Evolutionary conservation across 139 green algal genomes (phyloP), one percentile per base, ranked within the genome.

Genomic region (Coelastrella sp.): DNA sequence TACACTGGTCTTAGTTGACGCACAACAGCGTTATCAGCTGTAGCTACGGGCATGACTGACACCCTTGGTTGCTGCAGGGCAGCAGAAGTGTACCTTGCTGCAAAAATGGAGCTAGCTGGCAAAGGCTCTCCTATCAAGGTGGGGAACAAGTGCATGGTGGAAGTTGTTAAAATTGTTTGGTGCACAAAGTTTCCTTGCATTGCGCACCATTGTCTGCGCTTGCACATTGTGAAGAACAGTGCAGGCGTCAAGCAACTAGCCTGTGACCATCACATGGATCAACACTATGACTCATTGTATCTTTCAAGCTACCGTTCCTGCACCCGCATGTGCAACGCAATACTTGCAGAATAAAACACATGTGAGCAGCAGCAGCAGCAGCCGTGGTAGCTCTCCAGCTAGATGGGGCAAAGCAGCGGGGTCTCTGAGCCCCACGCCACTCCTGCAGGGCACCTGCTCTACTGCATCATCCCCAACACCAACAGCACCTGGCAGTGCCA

Each of bases 61-160:
- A 83, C 49, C 35, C 8, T 19, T 83, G 76, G 25, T 60, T 9
- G 7, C 14, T 83, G 79, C 81, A 86, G 81, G 81, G 59, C 81
- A n/a, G 57, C 81, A 59, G 81, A 86, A 25, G 81, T 86, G 59
- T 70, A 70, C 11, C 11, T 73, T 73, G 81, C 81, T 75, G 81
- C 81, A n/a, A 49, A 73, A 9, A 35, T 27, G 24, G 81, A 86
- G 25, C 81, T 86, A 22, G 35, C 22, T 58, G 59, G 59, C 27
- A 65, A 70, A 8, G 59, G 81, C n/a, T 86, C 59, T 59, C 81
- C 81, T 24, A 70, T 86, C 59, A 86, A 86, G 81, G 81, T 86
- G 59, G 14, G 81, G 27, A 12, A 22, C 9, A 49, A 72, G 63
- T 72, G 63, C 63, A 17, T 72, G 12, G 4, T 72, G 63, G 12